Conservation (phyloP, 2,329 filamentous ascomycete genomes). For the Canariomyces notabilis region DNA sequence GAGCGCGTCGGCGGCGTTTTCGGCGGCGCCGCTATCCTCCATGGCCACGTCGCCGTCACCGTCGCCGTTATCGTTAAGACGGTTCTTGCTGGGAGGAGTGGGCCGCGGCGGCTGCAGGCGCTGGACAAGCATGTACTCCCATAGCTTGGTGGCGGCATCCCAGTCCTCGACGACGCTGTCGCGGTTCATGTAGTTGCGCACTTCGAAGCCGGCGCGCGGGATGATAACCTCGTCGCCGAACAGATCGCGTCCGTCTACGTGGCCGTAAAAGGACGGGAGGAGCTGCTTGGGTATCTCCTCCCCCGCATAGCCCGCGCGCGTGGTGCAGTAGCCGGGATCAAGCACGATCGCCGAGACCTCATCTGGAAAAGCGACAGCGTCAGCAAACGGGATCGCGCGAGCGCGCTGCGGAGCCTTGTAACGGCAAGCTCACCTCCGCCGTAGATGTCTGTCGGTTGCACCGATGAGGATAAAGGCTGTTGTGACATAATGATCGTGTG, state of each 20-base stretch:
- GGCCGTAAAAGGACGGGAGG: constrained; percentile 83
- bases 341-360: constrained; percentile 96
- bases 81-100: constrained; percentile 67
- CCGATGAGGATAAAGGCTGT: constrained; percentile 47
- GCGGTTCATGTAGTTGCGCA: constrained; percentile 85
- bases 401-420: not conserved
- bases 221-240: constrained; percentile 91
- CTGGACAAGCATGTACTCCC: constrained; percentile 89
- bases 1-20: constrained; percentile 41
- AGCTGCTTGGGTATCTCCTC: constrained; percentile 96
- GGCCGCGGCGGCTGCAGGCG: constrained; percentile 74
- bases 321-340: constrained; percentile 86
- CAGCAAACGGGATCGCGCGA: not conserved
- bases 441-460: constrained; percentile 58
- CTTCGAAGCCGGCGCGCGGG: constrained; percentile 69
- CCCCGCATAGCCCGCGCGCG: constrained; percentile 92
- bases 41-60: constrained; percentile 58
- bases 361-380: constrained; percentile 52
- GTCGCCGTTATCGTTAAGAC: constrained; percentile 61
- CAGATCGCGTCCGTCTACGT: constrained; percentile 53
- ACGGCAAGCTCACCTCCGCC: constrained; percentile 48
- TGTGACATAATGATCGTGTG: constrained; percentile 44
- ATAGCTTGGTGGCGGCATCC: constrained; percentile 83
- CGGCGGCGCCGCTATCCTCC: constrained; percentile 38
- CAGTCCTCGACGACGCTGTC: constrained; percentile 94